Evolutionary conservation across 2,329 filamentous ascomycete species (phyloP), one percentile per base, ranked within the genome.

Genomic region (Trichophyton benhamiae): DNA sequence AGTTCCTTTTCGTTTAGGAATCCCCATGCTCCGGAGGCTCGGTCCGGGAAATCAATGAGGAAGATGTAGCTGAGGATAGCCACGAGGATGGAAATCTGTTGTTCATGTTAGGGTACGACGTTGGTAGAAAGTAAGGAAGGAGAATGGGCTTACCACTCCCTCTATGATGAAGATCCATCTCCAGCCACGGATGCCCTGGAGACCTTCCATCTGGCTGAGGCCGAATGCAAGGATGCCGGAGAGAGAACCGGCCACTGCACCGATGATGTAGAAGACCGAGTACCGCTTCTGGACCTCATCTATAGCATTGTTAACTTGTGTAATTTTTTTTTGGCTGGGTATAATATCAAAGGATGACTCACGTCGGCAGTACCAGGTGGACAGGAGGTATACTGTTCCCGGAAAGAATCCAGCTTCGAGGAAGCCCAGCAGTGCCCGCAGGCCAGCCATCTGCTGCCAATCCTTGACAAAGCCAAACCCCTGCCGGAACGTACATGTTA

Each of bases 381-480:
- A 86, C n/a, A 90, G 79, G 4, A 89, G 75, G 68, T 88, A 89
- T 0, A 87, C 84, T 58, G 82, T 86, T 59, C 82, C 82, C 0
- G 86, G 86, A 72, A 89, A 89, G 73, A 87, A 88, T 0, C 86
- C 77, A 57, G 71, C 82, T 70, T 89, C 86, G 27, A 88, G 78
- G 1, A 85, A 64, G 46, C 87, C 86, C 2, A 89, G 77, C 1
- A 88, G 52, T 17, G 66, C 59, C 57, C 69, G 61, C n/a, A 71
- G 61, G n/a, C 46, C 64, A 52, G 67, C 62, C 64, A 71, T 63
- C 17, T 65, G 57, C 13, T 62, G 60, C 68, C 68, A 71, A n/a
- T 64, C 63, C 20, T 68, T 65, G 3, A 64, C 64, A 53, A 72
- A 69, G 11, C 70, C 70, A 52, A 69, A 68, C 5, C 65, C 65